Percentiles rank a stretch among this genome's conserved stretches.
phyloP scores from a whole-genome alignment of 768 basidiomycete genomes.

The Hypholoma fasciculare region DNA sequence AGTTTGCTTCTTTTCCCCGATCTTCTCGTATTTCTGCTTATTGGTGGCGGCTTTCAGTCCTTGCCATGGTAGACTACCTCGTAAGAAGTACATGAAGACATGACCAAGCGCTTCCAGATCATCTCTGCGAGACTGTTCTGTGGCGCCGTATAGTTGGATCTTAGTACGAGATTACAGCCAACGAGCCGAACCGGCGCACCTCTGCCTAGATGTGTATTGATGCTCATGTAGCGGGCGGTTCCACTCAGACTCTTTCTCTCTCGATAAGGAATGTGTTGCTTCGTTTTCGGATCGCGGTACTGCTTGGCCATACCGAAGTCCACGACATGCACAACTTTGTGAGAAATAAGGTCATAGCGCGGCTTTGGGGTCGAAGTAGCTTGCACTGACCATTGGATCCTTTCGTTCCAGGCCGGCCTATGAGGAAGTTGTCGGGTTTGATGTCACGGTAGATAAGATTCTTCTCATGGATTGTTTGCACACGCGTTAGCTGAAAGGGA shows the following conservation, averaged over 20 bases:
- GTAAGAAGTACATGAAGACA: conserved; percentile 99
- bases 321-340: conserved; percentile 84
- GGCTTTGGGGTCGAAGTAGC: not conserved
- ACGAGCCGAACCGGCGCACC: conserved; percentile 47
- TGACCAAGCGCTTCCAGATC: conserved; percentile 99
- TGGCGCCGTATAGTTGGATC: conserved; percentile 1
- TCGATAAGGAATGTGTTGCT: conserved; percentile 98
- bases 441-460: conserved; percentile 99
- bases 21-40: conserved; percentile 99
- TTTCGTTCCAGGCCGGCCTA: conserved; percentile 93
- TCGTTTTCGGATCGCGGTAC: conserved; percentile 98
- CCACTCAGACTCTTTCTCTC: conserved; percentile 97
- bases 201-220: conserved; percentile 97
- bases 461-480: conserved; percentile 99
- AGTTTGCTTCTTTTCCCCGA: conserved; percentile 99
- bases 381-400: conserved; percentile 69
- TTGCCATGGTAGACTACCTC: conserved; percentile 98
- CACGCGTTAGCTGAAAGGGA: conserved; percentile 74
- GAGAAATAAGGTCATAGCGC: conserved; percentile 2
- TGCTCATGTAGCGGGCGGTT: conserved; percentile 99
- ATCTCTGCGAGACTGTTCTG: conserved; percentile 91
- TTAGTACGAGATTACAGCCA: conserved; percentile 5
- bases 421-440: conserved; percentile 99
- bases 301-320: conserved; percentile 99
- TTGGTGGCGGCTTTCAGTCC: conserved; percentile 99